Conservation (phyloP, 2,329 filamentous ascomycete genomes). For the Dothistroma septosporum region DNA sequence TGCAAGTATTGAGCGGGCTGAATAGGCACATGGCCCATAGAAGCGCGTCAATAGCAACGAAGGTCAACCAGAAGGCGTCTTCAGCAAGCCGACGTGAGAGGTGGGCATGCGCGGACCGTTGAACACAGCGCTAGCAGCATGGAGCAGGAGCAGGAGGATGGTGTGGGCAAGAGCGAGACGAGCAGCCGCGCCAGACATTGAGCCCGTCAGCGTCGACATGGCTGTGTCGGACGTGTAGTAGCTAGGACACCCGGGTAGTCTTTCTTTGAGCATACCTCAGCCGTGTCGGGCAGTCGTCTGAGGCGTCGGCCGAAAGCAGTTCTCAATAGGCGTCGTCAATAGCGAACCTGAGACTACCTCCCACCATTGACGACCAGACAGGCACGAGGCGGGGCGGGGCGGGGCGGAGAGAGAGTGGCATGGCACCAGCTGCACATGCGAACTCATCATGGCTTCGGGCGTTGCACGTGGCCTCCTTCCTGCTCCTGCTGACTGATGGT, state of each 20-base stretch:
- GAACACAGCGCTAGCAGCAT: background rate
- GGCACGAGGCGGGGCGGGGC: background rate
- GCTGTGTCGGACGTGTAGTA: slow-evolving; percentile 9
- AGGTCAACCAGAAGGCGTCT: slow-evolving; percentile 27
- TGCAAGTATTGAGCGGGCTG: slow-evolving; percentile 6
- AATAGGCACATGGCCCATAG: slow-evolving; percentile 24
- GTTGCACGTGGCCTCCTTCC: no score
- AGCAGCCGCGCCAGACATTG: background rate
- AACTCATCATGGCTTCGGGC: no score
- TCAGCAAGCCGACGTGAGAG: slow-evolving; percentile 22
- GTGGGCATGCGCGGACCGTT: slow-evolving; percentile 9
- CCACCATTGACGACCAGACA: slow-evolving; percentile 13
- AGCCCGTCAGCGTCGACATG: background rate
- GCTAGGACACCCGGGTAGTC: slow-evolving; percentile 10
- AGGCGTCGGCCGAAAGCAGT: slow-evolving; percentile 23
- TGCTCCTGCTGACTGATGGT: no score
- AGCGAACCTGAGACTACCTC: slow-evolving; percentile 16
- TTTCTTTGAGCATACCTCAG: slow-evolving; percentile 20
- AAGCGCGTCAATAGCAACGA: slow-evolving; percentile 24
- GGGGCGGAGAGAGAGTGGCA: no score
- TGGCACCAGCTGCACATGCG: no score
- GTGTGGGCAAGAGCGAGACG: background rate
- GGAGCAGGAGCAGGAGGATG: background rate
- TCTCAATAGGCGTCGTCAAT: slow-evolving; percentile 31
- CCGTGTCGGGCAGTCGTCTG: slow-evolving; percentile 15